phyloP scores from a whole-genome alignment of 208 protist species.

The Leishmania tropica region DNA sequence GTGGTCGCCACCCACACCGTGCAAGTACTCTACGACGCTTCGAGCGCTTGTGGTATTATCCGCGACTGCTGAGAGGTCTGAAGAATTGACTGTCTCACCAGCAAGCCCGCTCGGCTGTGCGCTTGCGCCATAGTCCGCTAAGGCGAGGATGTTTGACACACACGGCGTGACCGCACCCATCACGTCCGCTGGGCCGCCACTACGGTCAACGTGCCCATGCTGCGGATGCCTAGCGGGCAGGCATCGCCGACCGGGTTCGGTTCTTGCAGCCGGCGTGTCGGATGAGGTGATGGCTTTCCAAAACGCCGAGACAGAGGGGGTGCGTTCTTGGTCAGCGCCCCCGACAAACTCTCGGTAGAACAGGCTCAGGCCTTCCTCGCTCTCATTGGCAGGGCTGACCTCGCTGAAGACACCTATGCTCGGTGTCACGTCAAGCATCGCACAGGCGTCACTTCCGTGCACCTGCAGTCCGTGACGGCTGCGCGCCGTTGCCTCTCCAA shows the following conservation, averaged over 20 bases:
- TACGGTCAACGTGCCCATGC: neutral
- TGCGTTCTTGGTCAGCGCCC: neutral
- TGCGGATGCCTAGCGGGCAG: neutral
- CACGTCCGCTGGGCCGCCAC: neutral
- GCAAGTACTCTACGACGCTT: neutral
- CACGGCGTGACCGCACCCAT: no score
- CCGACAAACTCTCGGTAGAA: conserved; percentile 7
- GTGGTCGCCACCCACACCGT: neutral
- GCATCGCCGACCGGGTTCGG: no score
- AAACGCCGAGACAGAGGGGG: neutral
- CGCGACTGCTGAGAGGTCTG: neutral
- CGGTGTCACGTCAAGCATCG: neutral
- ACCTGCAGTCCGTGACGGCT: conserved; percentile 1
- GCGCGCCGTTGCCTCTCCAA: neutral
- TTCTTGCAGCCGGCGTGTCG: neutral
- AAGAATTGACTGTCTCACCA: neutral
- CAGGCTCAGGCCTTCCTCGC: conserved; percentile 3
- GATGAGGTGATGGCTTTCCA: neutral
- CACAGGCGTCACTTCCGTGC: neutral
- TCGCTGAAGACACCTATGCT: conserved; percentile 14
- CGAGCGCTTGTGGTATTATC: neutral
- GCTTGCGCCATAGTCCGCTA: neutral
- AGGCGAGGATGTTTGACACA: no score
- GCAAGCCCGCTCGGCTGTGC: neutral
- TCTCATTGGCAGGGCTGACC: neutral